Evolutionary conservation across 495 filamentous ascomycete genomes (phyloP), one percentile per base, ranked within the genome.

Genomic region (Tuber brumale): DNA sequence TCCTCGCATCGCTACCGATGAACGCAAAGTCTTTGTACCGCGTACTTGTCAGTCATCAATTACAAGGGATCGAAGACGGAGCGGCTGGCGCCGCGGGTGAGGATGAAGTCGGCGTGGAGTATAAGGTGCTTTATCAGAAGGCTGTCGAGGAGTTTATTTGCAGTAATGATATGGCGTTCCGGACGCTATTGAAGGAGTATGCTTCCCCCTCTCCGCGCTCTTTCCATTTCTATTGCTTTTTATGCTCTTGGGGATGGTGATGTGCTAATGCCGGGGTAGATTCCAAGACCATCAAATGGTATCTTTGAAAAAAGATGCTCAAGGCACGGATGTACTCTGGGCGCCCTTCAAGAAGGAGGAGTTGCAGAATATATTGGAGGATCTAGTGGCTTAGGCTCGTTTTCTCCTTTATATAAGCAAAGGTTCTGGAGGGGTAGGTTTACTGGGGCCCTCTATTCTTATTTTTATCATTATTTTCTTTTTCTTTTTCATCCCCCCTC

Each of bases 281-380:
- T 97, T 99, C 84, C 92, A 97, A 82, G 95, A 99, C 80, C 95
- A 99, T 85, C 93, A 97, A 81, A 98, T 98, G 91, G 90, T 99
- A 76, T 92, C 91, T 35, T 93, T 90, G 73, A 89, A 91, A 76
- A 94, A 94, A 85, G 95, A 98, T 86, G 88, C 87, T 3, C 86
- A 92, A 74, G 95, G 95, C 0, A 92, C 91, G 46, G 96, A 98
- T 81, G 86, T 95, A 21, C 84, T 99, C 45, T 92, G 91, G 72
- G 89, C 97, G 21, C 96, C 95, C 8, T 91, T 97, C 81, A 88
- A 91, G 74, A 91, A 90, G 78, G 93, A 97, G 76, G 95, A 98
- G 82, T 88, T 98, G 81, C 95, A 97, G 84, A 89, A 87, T 14
- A 91, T 98, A 73, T 83, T 97, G 81, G 96, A 97, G 81, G 95